Conservation (phyloP, 257 asterid species). For the Solanum ahanhuiri region DNA sequence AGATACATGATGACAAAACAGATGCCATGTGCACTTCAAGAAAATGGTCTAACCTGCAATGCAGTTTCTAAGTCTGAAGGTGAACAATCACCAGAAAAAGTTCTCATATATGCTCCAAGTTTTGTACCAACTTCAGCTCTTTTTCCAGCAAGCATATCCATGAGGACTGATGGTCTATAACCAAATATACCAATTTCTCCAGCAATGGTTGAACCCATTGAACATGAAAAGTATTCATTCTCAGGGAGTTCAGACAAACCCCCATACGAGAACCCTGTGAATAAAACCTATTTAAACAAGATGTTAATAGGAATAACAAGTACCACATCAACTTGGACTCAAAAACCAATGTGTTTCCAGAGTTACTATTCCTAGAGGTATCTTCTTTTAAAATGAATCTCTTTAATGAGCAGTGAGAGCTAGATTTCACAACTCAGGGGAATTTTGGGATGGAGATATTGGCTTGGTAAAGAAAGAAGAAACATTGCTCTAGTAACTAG, state of each 20-base stretch:
- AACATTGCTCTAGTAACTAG: background rate
- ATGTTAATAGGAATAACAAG: constrained; percentile 25
- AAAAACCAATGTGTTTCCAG: background rate
- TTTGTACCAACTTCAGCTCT: constrained; percentile 91
- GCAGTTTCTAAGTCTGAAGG: constrained; percentile 97
- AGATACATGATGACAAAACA: background rate
- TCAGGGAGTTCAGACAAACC: constrained; percentile 94
- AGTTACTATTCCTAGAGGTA: background rate
- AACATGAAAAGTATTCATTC: constrained; percentile 74
- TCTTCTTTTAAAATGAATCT: background rate
- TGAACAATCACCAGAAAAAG: constrained; percentile 92
- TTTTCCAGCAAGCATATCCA: constrained; percentile 98
- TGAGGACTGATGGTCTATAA: constrained; percentile 75
- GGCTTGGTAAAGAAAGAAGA: background rate
- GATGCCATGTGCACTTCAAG: background rate
- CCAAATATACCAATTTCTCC: constrained; percentile 98
- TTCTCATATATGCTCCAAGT: constrained; percentile 91
- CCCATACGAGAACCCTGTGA: constrained; percentile 91
- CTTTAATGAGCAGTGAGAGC: background rate
- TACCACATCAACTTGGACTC: constrained; percentile 9
- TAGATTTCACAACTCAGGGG: background rate
- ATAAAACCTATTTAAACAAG: constrained; percentile 65
- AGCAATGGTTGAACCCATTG: constrained; percentile 96
- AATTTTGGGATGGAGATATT: background rate
- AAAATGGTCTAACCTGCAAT: constrained; percentile 54